Conservation (phyloP, 1,284 basidiomycete species). For the Calocybe gambosa region DNA sequence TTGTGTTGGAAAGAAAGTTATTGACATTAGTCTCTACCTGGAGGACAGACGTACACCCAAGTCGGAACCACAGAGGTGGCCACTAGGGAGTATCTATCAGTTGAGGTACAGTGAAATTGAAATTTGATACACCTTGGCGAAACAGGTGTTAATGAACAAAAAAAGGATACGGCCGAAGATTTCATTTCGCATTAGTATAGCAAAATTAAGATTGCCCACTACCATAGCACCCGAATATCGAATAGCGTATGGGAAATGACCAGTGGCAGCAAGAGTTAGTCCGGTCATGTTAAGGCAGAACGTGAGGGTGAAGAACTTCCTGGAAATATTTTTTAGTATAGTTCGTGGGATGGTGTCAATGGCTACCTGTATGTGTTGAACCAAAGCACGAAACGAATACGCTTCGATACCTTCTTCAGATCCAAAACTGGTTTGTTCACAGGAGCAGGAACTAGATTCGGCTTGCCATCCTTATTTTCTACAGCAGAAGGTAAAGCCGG, state of each 20-base stretch:
- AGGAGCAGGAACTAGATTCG: slow-evolving; percentile 16
- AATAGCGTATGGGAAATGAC: slow-evolving; percentile 56
- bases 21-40: slow-evolving; percentile 33
- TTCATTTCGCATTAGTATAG: slow-evolving; percentile 48
- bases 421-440: slow-evolving; percentile 28
- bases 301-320: slow-evolving; percentile 60
- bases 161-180: slow-evolving; percentile 53
- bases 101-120: not conserved
- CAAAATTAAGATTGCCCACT: slow-evolving; percentile 47
- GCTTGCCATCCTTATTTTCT: slow-evolving; percentile 34
- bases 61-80: slow-evolving; percentile 64
- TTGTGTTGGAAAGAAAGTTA: not conserved
- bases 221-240: slow-evolving; percentile 58
- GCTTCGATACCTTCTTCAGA: slow-evolving; percentile 36
- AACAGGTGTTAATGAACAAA: slow-evolving; percentile 44
- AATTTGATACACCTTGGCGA: slow-evolving; percentile 49
- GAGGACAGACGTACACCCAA: slow-evolving; percentile 64
- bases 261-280: slow-evolving; percentile 54
- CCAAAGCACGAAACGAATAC: slow-evolving; percentile 6
- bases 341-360: not conserved
- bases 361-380: slow-evolving; percentile 10
- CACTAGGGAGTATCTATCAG: slow-evolving; percentile 35
- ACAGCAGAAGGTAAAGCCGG: slow-evolving; percentile 25
- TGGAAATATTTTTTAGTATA: slow-evolving; percentile 18
- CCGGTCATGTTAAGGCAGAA: slow-evolving; percentile 56